phyloP scores from a whole-genome alignment of 768 basidiomycete species.

The Guyanaporus albipodus region DNA sequence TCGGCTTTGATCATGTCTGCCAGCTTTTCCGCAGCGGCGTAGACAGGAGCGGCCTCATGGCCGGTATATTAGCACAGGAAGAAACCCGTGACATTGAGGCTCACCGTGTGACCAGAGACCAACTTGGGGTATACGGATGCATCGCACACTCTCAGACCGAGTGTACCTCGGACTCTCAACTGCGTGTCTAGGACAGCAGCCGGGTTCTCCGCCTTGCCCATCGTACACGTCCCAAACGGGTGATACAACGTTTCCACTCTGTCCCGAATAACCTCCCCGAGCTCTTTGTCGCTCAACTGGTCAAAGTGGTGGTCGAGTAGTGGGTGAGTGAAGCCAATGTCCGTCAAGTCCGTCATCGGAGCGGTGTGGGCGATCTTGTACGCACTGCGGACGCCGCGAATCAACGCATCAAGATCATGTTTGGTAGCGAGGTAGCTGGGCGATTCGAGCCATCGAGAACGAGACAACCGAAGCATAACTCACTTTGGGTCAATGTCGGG shows the following conservation, averaged over 20 bases:
- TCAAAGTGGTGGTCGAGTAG: conserved; percentile 38
- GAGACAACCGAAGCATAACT: conserved; percentile 6
- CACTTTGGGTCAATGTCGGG: conserved; percentile 46
- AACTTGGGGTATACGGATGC: conserved; percentile 44
- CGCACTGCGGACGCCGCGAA: conserved; percentile 39
- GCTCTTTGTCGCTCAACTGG: conserved; percentile 30
- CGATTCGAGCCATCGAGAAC: background rate
- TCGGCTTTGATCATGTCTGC: conserved; percentile 32
- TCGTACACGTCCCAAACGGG: conserved; percentile 36
- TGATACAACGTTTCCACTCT: conserved; percentile 42
- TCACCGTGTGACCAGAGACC: conserved; percentile 43
- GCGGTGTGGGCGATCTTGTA: conserved; percentile 36
- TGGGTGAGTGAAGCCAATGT: conserved; percentile 27
- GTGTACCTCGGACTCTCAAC: conserved; percentile 41
- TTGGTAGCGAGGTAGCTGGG: conserved; percentile 40
- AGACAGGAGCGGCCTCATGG: conserved; percentile 25
- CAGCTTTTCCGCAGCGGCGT: conserved; percentile 35
- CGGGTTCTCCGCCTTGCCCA: conserved; percentile 38
- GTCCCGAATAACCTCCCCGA: conserved; percentile 33
- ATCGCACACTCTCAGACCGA: conserved; percentile 44
- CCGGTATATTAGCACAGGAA: background rate
- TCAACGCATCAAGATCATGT: conserved; percentile 38
- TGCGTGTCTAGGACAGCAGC: conserved; percentile 42
- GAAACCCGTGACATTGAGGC: conserved; percentile 5
- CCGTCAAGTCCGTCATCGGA: conserved; percentile 37